Evolutionary conservation across 2,329 filamentous ascomycete genomes (phyloP), one percentile per base, ranked within the genome.

Genomic region (Colletotrichum sojae): DNA sequence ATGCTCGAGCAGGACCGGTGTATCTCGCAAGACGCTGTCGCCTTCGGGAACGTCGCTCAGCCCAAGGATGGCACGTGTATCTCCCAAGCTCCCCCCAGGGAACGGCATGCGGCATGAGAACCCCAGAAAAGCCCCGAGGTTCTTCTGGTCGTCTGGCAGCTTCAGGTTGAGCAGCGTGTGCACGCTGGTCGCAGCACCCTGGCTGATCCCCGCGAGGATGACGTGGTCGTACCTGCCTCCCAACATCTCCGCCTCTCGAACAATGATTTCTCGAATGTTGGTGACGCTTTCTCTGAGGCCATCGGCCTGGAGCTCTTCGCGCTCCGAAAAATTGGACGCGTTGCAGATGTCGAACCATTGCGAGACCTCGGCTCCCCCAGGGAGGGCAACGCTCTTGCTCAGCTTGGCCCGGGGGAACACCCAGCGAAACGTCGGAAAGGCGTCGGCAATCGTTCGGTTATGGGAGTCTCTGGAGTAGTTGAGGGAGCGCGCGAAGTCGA

Each of bases 271-370:
- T 3, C 76, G 71, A 2, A 86, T 74, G 4, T 71, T 69, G 0
- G 57, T 49, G 0, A 84, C 78, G 64, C 79, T 81, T 10, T 83
- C 80, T 40, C 72, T 73, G 12, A 88, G 73, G 0, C 84, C 84
- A 0, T 75, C 70, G 0, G 74, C 73, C 72, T 86, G 84, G 5
- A 84, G 67, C 3, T 84, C 81, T 67, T 86, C 83, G 16, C 76
- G 73, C n/a, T 82, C 76, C 1, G 76, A 56, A 16, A 83, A 81
- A 64, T 83, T 75, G 18, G 76, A 72, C 0, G 81, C 76, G 57
- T 83, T 82, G 77, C 79, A 84, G 43, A 86, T 79, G 72, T 88
- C 85, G 73, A 87, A 88, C 86, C 85, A 88, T 72, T 86, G 83
- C 9, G 80, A 78, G 63, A 31, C 31, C 15, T 27, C 51, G 10